Base-by-base conservation (phyloP, 2,329 filamentous ascomycete genomes). In the Gliomastix tumulicola region DNA sequence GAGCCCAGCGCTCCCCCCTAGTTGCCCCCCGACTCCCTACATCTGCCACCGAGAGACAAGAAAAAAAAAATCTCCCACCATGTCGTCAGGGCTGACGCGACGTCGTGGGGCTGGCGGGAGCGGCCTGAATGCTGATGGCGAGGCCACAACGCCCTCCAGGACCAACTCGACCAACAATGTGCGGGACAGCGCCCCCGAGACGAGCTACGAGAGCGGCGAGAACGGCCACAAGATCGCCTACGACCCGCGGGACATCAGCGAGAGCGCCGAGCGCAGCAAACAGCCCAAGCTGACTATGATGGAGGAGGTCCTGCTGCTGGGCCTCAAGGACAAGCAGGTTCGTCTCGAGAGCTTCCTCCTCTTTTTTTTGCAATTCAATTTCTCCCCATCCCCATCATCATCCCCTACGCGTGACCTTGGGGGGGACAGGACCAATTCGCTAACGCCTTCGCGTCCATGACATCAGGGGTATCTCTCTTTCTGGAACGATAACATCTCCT, bases 401-500 rank as follows among this genome's bases (percentile, higher is more conserved):
- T n/a, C n/a, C n/a, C n/a, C n/a, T n/a, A n/a, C n/a, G n/a, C n/a
- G n/a, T n/a, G n/a, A n/a, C n/a, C n/a, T n/a, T n/a, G n/a, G n/a
- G n/a, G n/a, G n/a, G n/a, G n/a, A n/a, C n/a, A n/a, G n/a, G n/a
- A n/a, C n/a, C n/a, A n/a, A n/a, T n/a, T 18, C 19, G 21, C 23
- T 7, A 18, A 18, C 37, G 12, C 20, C 18, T 16, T 28, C 17
- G 17, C 25, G 17, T n/a, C 17, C 25, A 28, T 23, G 7, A 32
- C n/a, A 11, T 36, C 57, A 95, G 88, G 92, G 92, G 47, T 97
- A 98, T 59, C 80, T 98, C 45, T 97, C 90, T 21, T 98, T 98
- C 66, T 98, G 92, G 92, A 98, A 98, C 66, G 92, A 98, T 66
- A 98, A 98, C 68, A 98, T 98, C 56, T 96, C 89, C 42, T 98